Evolutionary conservation across 768 basidiomycete genomes (phyloP), one percentile per base, ranked within the genome.

Genomic region (Tephrocybe sp.): DNA sequence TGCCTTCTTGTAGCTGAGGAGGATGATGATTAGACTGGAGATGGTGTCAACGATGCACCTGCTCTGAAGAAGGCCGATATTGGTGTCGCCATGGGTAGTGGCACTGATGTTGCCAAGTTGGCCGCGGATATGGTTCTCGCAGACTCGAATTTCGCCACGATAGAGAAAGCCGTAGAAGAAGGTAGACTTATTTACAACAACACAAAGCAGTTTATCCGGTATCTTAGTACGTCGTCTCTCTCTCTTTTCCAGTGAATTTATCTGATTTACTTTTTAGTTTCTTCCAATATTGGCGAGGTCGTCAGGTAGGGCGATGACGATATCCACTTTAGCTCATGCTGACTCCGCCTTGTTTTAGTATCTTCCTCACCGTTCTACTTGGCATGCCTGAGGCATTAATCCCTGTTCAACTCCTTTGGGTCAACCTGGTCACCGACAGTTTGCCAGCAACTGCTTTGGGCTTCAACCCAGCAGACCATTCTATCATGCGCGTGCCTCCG

Each of bases 341-440:
- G 10, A 42, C 44, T 29, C 12, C 40, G n/a, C 37, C 33, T 36
- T 36, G 4, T 29, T 46, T 8, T 45, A 76, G 90, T 66, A 99
- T 99, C 69, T 99, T 99, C 78, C 71, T 98, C 58, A 97, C 97
- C 2, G 94, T 98, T 21, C 77, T 97, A 41, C 77, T 99, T 53
- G 95, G 97, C 63, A 98, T 98, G 95, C 95, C 95, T n/a, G 95
- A 98, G 67, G 95, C 97, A 44, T 73, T 99, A 47, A 97, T 97
- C 60, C 94, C 94, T 36, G 94, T 97, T 13, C 95, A 99, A 78
- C 76, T 99, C 36, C 85, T 99, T 45, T 98, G 94, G 93, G 94
- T 98, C 64, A 99, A 98, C 70, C 74, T 98, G 49, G 93, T 98
- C 56, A 98, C 94, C 44, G 94, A 97, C 73, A 91, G 91, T 72